Conservation (phyloP, 768 basidiomycete species). For the Xerocomellus amylosporus region DNA sequence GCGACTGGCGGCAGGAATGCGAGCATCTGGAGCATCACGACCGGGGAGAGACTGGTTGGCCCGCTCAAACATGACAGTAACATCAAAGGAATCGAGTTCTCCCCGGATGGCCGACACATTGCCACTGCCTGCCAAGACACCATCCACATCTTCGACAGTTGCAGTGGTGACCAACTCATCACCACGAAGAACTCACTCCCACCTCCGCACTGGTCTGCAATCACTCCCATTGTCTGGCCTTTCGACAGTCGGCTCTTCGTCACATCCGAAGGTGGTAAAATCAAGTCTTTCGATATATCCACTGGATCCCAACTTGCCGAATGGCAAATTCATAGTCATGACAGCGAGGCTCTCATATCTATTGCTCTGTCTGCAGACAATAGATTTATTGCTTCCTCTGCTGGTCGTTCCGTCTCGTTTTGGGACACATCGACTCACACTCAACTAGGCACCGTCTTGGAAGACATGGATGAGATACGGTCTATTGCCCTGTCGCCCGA, state of each 20-base stretch:
- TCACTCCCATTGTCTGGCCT: neutral
- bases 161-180: neutral
- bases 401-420: neutral
- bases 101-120: neutral
- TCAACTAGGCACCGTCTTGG: neutral
- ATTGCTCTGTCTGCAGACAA: neutral
- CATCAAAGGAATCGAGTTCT: neutral
- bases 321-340: neutral
- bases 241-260: neutral
- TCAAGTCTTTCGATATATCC: neutral
- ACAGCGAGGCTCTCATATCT: neutral
- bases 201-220: accelerated
- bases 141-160: neutral
- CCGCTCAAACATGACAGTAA: neutral
- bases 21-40: no score
- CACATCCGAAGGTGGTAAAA: neutral
- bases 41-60: no score
- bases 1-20: no score
- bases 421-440: neutral
- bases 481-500: neutral
- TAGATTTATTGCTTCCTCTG: neutral
- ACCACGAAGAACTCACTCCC: neutral
- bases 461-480: neutral
- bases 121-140: neutral
- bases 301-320: neutral